These are phyloP conservation scores for Beauveria bassiana DNA, from an alignment of 2,329 filamentous ascomycete species.

Conservation along the genomic window DNA sequence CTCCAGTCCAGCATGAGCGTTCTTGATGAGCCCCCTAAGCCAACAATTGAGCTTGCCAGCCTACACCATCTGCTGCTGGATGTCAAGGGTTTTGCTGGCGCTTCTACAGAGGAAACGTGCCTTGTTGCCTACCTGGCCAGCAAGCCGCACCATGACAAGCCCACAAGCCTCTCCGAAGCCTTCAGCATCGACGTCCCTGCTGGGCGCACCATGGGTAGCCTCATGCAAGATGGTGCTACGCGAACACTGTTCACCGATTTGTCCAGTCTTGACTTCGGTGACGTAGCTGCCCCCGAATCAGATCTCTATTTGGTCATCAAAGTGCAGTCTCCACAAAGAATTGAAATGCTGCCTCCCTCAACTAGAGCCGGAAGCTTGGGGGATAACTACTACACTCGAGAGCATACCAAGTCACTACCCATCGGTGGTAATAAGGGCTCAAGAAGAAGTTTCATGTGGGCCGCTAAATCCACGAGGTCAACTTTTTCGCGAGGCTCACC, in stretches of 20 bases:
- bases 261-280: slow-evolving; percentile 64
- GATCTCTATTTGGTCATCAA: slow-evolving; percentile 80
- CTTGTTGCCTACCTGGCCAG: slow-evolving; percentile 72
- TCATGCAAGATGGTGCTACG: slow-evolving; percentile 59
- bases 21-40: slow-evolving; percentile 70
- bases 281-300: slow-evolving; percentile 53
- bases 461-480: slow-evolving; percentile 47
- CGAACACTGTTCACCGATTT: slow-evolving; percentile 86
- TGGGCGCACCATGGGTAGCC: slow-evolving; percentile 60
- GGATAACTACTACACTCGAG: slow-evolving; percentile 34
- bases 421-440: slow-evolving; percentile 45
- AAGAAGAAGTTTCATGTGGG: slow-evolving; percentile 64
- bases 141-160: slow-evolving; percentile 55
- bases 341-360: slow-evolving; percentile 36
- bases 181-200: slow-evolving; percentile 73
- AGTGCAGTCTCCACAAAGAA: slow-evolving; percentile 54
- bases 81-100: slow-evolving; percentile 72
- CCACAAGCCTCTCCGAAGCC: slow-evolving; percentile 70
- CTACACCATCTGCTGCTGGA: slow-evolving; percentile 79
- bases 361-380: slow-evolving; percentile 44
- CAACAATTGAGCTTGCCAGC: slow-evolving; percentile 58
- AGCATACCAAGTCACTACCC: slow-evolving; percentile 40
- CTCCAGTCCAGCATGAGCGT: slow-evolving; percentile 95
- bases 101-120: slow-evolving; percentile 65
- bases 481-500: slow-evolving; percentile 45